Base-by-base conservation (phyloP, 768 basidiomycete species). In the Neoboletus brunneissimus region DNA sequence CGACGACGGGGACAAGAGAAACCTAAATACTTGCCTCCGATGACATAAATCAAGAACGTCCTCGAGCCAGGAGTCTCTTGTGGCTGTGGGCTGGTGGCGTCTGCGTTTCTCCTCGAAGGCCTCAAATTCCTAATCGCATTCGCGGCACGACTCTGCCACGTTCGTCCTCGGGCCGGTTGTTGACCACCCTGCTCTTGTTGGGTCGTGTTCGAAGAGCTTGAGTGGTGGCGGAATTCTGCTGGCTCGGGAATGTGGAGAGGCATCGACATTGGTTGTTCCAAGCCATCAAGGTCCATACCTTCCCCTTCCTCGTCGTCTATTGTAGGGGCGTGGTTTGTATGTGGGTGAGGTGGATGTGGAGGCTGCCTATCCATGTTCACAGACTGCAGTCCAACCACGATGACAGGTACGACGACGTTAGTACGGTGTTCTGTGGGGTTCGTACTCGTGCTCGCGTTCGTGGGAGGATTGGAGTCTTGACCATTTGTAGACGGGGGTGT, bases 1-100 rank as follows among this genome's bases (percentile, higher is more conserved):
- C 49, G 25, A 51, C 16, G 40, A 51, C 15, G 2, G 12, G 23
- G 2, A 38, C n/a, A 22, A 16, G 25, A 32, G 25, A 5, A 10
- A 43, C 15, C 18, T 5, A 48, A 35, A 50, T 47, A 71, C 80
- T 48, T 58, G 84, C 88, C 89, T 49, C 90, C 89, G 67, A 92
- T 90, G 57, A 95, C 92, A 73, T 92, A 94, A 54, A 95, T 93
- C 71, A 94, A 77, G 73, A 94, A 94, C 18, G 91, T 94, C 60
- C 91, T 61, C 35, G 58, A 62, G 48, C 66, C 60, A 27, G 58
- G 58, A 2, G 69, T 53, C 37, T 67, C 65, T 45, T 51, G 63
- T 10, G 65, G 56, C 42, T 57, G 66, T n/a, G 68, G 65, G 37
- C 57, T 55, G 27, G 58, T 53, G 34, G 65, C 46, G 12, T 64